Base-by-base conservation (phyloP, 2,329 filamentous ascomycete genomes). In the Aureobasidium melanogenum region DNA sequence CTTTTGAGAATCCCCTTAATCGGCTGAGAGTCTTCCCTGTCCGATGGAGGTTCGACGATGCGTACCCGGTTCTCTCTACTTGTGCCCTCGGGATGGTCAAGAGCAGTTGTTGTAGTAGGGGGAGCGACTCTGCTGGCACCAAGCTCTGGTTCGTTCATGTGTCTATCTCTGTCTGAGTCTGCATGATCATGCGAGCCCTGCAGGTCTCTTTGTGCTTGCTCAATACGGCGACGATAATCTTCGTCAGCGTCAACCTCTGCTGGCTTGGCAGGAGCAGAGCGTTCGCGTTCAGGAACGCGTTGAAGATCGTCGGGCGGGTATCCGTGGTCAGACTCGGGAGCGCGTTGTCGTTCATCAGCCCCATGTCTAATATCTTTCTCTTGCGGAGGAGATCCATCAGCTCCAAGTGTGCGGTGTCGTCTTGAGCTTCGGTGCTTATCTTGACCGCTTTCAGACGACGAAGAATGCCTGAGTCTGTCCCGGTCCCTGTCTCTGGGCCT, bases 1-100 rank as follows among this genome's bases (percentile, higher is more conserved):
- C 84, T 82, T 73, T 95, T 94, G 46, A 97, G 79, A 61, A 97
- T 97, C 17, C 91, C 87, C 73, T 88, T 94, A 63, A 90, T 83
- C 3, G 76, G 72, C 19, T 84, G 82, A 65, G 89, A 88, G 74
- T 83, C 81, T 26, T 91, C 88, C 82, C 63, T 84, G 78, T 58
- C 81, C 74, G 61, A 87, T 2, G 79, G 88, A 1, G 89, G 89
- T 5, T 88, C 87, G 19, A 94, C 88, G 4, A 94, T 80, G 41
- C 76, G 75, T 5, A 81, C 77, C 38, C 75, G 76, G 47, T 70
- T 70, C 60, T 74, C 61, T 59, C 55, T 59, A 9, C 19, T 32
- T 30, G 54, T 56, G 61, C 67, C 69, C 44, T 64, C 62, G 47
- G 64, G 68, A 62, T 36, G 17, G 30, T 57, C 54, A 15, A 22